Evolutionary conservation across 2,329 filamentous ascomycete genomes (phyloP).

Genomic region (Simplicillium sp.): DNA sequence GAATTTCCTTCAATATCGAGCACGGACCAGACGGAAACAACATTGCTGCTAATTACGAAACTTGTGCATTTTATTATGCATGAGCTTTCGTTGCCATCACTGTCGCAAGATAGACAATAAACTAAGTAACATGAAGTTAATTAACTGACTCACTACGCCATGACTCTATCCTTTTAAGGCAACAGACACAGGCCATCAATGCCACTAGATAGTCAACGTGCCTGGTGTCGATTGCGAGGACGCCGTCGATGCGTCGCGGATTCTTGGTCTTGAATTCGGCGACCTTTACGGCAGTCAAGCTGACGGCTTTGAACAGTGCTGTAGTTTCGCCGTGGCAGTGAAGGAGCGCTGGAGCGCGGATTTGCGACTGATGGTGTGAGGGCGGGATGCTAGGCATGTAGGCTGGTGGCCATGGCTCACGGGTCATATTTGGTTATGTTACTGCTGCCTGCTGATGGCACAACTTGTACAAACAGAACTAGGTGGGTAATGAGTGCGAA

Average conservation of each 20-base stretch:
- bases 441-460: too few species aligned
- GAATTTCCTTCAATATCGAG: slow-evolving; percentile 1
- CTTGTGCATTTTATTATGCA: slow-evolving; percentile 1
- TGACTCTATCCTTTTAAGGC: not conserved
- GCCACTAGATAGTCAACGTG: not conserved
- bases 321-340: not conserved
- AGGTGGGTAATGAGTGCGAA: not conserved
- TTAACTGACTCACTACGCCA: not conserved
- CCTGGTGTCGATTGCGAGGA: not conserved
- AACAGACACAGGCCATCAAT: not conserved
- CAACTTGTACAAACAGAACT: too few species aligned
- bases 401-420: not conserved
- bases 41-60: not conserved
- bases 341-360: not conserved
- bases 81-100: not conserved
- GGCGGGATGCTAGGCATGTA: not conserved
- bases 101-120: too few species aligned
- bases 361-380: not conserved
- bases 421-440: too few species aligned
- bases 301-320: not conserved
- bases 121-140: too few species aligned
- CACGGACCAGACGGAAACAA: not conserved
- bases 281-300: not conserved
- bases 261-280: not conserved
- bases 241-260: not conserved